Evolutionary conservation across 1,284 basidiomycete genomes (phyloP), one percentile per base, ranked within the genome.

Genomic region (Cryptococcus floricola): DNA sequence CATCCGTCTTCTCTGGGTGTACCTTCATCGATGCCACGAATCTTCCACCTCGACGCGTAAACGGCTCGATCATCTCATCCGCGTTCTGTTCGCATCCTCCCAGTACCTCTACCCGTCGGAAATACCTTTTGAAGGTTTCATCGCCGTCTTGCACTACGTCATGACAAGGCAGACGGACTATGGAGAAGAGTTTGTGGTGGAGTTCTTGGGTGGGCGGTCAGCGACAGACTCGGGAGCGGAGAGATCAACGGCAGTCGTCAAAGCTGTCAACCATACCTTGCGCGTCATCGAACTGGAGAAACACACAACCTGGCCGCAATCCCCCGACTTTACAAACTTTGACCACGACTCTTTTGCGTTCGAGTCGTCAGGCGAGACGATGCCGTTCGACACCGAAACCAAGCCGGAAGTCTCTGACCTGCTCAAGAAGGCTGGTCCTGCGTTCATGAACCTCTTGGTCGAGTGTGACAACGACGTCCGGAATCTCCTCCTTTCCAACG

Each of bases 1-100:
- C 54, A 76, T 92, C 57, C 86, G 92, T 5, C 75, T 97, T 34
- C 78, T 95, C 27, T 97, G 94, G 94, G 90, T 92, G 0, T 98
- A 97, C 74, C 81, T 97, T 23, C 94, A 92, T 69, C 87, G 94
- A 18, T 95, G 92, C 69, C 86, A 87, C 60, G 94, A 97, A 71
- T 83, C 88, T 14, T 80, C 83, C 4, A 88, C 91, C 0, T 87
- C 88, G 1, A 86, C 86, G 4, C 84, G 86, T 7, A 80, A 85
- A 45, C 90, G 89, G 65, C 78, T 98, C 38, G 93, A 97, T 61
- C 78, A 77, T 0, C 72, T 95, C 42, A 74, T 95, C 57, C 88
- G 86, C 58, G 80, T 86, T 53, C 87, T 91, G 77, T 94, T 96
- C 73, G 64, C 84, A 0, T 83, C 86, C 25, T 77, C 84, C 2